A percentile compares a stretch with the other conserved stretches of the same genome.
These are phyloP conservation scores for Penicillium odoratum DNA, from an alignment of 495 filamentous ascomycete species.

Conservation along the genomic window DNA sequence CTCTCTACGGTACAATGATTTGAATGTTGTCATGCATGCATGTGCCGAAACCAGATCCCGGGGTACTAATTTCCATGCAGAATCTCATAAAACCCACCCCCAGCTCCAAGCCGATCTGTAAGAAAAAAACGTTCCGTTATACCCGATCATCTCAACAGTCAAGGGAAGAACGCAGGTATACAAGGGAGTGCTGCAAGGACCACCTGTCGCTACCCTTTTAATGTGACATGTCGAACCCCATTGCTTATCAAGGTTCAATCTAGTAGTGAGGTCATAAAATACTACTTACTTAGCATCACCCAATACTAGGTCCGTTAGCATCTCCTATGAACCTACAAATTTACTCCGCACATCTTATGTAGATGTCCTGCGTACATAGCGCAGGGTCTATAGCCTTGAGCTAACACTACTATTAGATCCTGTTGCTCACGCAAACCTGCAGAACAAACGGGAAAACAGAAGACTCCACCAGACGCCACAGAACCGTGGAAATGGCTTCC, in stretches of 20 bases:
- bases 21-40: background rate
- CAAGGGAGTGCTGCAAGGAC: conserved; percentile 36
- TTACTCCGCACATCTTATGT: no score
- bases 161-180: background rate
- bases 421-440: background rate
- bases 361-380: background rate
- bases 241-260: background rate
- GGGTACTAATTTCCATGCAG: background rate
- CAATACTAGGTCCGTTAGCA: background rate
- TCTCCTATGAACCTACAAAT: background rate
- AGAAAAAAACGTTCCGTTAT: background rate
- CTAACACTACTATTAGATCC: background rate
- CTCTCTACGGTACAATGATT: background rate
- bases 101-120: background rate
- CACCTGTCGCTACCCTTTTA: conserved; percentile 29
- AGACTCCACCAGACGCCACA: conserved; percentile 19
- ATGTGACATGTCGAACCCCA: conserved; percentile 38
- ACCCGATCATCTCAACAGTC: background rate
- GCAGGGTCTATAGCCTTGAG: background rate
- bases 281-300: background rate
- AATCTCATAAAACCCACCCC: conserved; percentile 1
- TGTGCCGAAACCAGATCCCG: background rate
- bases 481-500: conserved; percentile 24
- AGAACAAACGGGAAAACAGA: conserved; percentile 1
- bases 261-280: background rate